Evolutionary conservation across 192 early-diverging fungal species (phyloP).

Genomic region (Diversispora eburnea): DNA sequence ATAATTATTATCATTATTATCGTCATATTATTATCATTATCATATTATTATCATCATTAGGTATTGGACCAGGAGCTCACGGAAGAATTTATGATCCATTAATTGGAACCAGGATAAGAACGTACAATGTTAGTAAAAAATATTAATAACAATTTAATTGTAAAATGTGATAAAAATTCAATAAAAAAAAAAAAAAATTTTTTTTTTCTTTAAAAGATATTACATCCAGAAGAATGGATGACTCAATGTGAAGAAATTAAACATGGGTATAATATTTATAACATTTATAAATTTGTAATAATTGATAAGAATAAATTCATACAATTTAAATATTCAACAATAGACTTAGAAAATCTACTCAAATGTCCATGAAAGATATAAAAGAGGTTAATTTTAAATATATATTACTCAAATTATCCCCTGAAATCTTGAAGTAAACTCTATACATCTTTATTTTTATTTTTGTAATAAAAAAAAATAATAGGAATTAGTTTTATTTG

Average conservation of each 20-base stretch:
- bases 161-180: neutral
- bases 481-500: conserved; percentile 50
- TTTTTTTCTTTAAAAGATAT: conserved; percentile 33
- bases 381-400: conserved; percentile 24
- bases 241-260: conserved; percentile 40
- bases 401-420: conserved; percentile 12
- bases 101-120: conserved; percentile 33
- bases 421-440: neutral
- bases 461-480: neutral
- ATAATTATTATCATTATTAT: neutral
- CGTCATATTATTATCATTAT: too few relatives aligned
- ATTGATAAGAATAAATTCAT: neutral
- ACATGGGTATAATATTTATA: conserved; percentile 39
- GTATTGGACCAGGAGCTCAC: conserved; percentile 56
- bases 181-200: too few relatives aligned
- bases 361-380: conserved; percentile 25
- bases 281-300: neutral
- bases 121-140: conserved; percentile 41
- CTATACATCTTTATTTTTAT: neutral
- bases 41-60: conserved; percentile 18
- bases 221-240: conserved; percentile 54
- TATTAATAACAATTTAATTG: neutral
- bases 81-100: conserved; percentile 40
- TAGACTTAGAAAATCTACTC: conserved; percentile 21
- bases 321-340: neutral